A percentile compares a stretch with the other conserved stretches of the same genome.
These are phyloP conservation scores for Salix suchowensis DNA, from an alignment of 345 rosid species.

Conservation along the genomic window DNA sequence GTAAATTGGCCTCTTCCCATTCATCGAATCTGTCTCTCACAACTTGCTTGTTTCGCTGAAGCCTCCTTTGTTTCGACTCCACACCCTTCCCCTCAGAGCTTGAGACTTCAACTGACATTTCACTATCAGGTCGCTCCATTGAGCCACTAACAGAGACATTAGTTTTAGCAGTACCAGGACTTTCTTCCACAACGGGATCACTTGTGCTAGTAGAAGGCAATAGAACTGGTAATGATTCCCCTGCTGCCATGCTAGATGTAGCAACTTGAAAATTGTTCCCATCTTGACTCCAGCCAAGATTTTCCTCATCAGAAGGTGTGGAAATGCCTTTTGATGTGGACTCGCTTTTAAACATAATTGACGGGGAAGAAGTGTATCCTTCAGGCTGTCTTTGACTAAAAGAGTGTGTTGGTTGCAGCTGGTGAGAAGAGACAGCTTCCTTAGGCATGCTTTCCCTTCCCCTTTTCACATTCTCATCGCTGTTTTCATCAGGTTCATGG, in stretches of 20 bases:
- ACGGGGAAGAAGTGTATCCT: slow-evolving; percentile 29
- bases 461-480: slow-evolving; percentile 43
- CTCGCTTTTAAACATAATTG: slow-evolving; percentile 36
- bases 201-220: slow-evolving; percentile 34
- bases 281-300: slow-evolving; percentile 21
- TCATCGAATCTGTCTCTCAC: slow-evolving; percentile 76
- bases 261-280: slow-evolving; percentile 20
- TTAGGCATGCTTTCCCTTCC: slow-evolving; percentile 32
- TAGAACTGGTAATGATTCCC: slow-evolving; percentile 25
- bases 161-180: slow-evolving; percentile 34
- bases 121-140: slow-evolving; percentile 34
- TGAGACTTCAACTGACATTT: slow-evolving; percentile 36
- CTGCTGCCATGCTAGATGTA: slow-evolving; percentile 32
- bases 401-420: slow-evolving; percentile 31
- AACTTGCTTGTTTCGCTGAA: slow-evolving; percentile 69
- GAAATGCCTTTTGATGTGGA: slow-evolving; percentile 32
- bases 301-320: slow-evolving; percentile 38
- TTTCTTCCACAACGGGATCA: slow-evolving; percentile 32
- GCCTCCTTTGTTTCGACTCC: slow-evolving; percentile 53
- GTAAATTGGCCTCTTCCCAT: slow-evolving; percentile 89
- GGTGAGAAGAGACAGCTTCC: slow-evolving; percentile 36
- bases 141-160: slow-evolving; percentile 34
- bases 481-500: slow-evolving; percentile 61
- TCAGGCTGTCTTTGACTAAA: slow-evolving; percentile 31
- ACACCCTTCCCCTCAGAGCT: slow-evolving; percentile 35